Evolutionary conservation across 179 eudicot genomes (phyloP).

Genomic region (Beta lomatogona): DNA sequence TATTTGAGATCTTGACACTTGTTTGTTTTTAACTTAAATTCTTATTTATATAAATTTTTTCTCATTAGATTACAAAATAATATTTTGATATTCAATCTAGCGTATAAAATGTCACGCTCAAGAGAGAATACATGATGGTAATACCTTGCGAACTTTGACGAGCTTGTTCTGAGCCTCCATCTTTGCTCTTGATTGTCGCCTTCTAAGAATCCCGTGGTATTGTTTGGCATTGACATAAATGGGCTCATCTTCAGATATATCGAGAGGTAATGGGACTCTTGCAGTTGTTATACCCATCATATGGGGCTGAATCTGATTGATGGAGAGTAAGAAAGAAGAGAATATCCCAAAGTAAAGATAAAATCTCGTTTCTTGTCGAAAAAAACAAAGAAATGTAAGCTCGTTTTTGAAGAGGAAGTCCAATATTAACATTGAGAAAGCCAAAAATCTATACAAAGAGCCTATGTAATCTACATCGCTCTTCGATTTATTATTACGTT

Average conservation of each 20-base stretch:
- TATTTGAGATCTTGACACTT: too few species aligned
- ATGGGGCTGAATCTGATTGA: slow-evolving; percentile 49
- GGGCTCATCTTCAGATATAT: slow-evolving; percentile 69
- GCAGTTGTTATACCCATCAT: slow-evolving; percentile 52
- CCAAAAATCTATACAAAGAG: too few species aligned
- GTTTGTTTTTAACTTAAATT: too few species aligned
- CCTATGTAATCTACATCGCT: too few species aligned
- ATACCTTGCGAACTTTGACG: slow-evolving; percentile 64
- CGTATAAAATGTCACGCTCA: not conserved
- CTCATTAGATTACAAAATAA: too few species aligned
- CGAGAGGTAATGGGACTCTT: slow-evolving; percentile 72
- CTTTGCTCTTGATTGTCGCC: slow-evolving; percentile 77
- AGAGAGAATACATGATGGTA: not conserved
- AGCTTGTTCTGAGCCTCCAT: slow-evolving; percentile 86
- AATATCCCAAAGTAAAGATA: not conserved
- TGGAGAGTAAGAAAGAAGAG: not conserved
- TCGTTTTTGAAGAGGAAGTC: not conserved
- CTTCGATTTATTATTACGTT: too few species aligned
- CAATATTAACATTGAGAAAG: not conserved
- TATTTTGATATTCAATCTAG: too few species aligned
- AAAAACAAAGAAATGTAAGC: not conserved
- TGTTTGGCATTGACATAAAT: slow-evolving; percentile 78
- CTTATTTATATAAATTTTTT: too few species aligned
- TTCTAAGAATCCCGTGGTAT: slow-evolving; percentile 73
- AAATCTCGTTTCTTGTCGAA: too few species aligned